These are phyloP conservation scores for Alliaria petiolata DNA, from an alignment of 345 rosid species.

Conservation along the genomic window DNA sequence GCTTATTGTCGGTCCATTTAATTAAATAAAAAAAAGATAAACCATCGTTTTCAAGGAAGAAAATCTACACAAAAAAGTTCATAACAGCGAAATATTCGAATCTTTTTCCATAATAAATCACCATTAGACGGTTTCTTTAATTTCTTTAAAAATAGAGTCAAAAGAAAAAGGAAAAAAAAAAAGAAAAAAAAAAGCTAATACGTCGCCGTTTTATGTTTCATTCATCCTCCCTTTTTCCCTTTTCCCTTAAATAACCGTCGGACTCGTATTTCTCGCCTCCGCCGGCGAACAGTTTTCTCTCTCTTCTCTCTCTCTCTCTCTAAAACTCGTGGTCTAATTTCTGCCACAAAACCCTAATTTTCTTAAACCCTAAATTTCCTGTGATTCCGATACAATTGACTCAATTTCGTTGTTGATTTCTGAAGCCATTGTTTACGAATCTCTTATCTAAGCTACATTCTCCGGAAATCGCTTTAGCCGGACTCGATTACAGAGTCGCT, in stretches of 20 bases:
- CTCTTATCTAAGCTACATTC: constrained; percentile 10
- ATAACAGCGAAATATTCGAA: not conserved
- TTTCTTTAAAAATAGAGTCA: not conserved
- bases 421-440: not conserved
- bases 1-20: constrained; percentile 21
- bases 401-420: not conserved
- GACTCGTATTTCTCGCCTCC: constrained; percentile 15
- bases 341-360: constrained; percentile 27
- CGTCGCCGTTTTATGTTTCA: not conserved
- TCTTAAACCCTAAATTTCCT: not conserved
- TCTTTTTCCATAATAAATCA: not conserved
- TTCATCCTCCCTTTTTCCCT: not conserved
- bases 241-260: constrained; percentile 20
- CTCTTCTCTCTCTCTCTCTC: constrained; percentile 6
- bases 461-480: constrained; percentile 1
- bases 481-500: constrained; percentile 5
- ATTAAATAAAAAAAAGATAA: not conserved
- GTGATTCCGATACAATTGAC: not conserved
- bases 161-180: not conserved
- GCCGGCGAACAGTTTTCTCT: constrained; percentile 14
- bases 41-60: not conserved
- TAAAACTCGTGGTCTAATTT: constrained; percentile 9
- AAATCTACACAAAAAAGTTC: constrained; percentile 12
- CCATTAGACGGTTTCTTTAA: not conserved
- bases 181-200: not conserved